Percentiles rank a stretch among this genome's conserved stretches.
Evolutionary conservation across 164 flowering plant species (phyloP).

Genomic region (Nymphaea thermarum): DNA sequence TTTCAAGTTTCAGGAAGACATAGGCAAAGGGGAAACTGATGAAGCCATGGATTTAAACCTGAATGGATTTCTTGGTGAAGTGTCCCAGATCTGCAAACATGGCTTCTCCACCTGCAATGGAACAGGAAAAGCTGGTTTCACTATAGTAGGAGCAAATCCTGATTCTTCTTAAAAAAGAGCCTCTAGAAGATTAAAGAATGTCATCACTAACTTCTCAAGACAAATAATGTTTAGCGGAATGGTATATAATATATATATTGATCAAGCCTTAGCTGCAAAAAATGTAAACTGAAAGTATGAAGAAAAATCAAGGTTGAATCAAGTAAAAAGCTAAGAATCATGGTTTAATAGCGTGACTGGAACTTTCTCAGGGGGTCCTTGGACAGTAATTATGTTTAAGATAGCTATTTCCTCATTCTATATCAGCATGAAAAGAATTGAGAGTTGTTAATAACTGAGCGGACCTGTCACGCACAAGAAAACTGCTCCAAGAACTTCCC

Average conservation of each 20-base stretch:
- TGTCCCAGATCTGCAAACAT: slow-evolving; percentile 19
- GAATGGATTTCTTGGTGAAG: slow-evolving; percentile 9
- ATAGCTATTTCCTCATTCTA: too few relatives aligned
- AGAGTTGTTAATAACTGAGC: too few relatives aligned
- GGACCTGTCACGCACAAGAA: slow-evolving; percentile 17
- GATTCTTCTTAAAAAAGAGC: neutral
- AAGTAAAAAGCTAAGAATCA: neutral
- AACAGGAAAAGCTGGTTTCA: neutral
- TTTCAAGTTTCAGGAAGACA: too few relatives aligned
- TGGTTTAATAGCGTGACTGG: too few relatives aligned
- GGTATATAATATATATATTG: too few relatives aligned
- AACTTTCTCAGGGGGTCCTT: too few relatives aligned
- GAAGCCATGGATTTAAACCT: slow-evolving; percentile 2
- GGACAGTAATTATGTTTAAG: too few relatives aligned
- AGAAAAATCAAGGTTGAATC: neutral
- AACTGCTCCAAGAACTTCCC: slow-evolving; percentile 17
- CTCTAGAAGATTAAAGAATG: neutral
- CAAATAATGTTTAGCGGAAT: too few relatives aligned
- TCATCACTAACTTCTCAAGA: neutral
- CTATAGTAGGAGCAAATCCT: neutral
- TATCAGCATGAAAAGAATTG: too few relatives aligned
- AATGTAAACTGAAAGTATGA: too few relatives aligned
- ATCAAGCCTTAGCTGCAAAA: too few relatives aligned
- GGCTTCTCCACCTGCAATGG: slow-evolving; percentile 8
- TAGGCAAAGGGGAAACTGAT: too few relatives aligned